These are phyloP conservation scores for Alliaria petiolata DNA, from an alignment of 345 rosid species.

Conservation along the genomic window DNA sequence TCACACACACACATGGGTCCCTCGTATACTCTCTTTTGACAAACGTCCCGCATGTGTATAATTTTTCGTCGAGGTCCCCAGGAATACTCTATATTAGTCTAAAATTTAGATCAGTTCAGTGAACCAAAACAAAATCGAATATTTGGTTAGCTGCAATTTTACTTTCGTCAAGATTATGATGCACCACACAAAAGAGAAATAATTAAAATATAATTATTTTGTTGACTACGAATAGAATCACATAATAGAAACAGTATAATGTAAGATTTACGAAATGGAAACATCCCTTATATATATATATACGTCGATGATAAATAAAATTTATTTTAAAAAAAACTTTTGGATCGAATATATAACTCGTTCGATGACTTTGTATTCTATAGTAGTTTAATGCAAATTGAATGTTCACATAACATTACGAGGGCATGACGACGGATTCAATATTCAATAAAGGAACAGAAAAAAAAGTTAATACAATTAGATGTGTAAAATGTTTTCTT, in stretches of 20 bases:
- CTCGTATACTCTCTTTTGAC: not conserved
- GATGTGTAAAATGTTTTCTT: not conserved
- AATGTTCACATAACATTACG: not conserved
- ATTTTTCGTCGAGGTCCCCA: too few species aligned
- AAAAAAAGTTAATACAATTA: not conserved
- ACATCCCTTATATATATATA: not conserved
- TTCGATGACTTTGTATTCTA: not conserved
- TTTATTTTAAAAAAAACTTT: too few species aligned
- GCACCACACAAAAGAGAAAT: not conserved
- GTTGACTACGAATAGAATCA: not conserved
- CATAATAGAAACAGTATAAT: not conserved
- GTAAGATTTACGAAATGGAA: not conserved
- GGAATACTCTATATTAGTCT: not conserved
- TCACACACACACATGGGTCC: not conserved
- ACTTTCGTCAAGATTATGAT: conserved; percentile 14
- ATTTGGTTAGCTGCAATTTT: conserved; percentile 25
- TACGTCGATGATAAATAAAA: not conserved
- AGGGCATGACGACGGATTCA: not conserved
- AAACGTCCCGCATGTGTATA: too few species aligned
- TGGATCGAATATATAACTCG: not conserved
- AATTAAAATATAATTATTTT: not conserved
- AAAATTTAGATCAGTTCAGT: conserved; percentile 1
- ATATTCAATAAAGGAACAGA: too few species aligned
- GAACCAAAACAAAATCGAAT: conserved; percentile 26
- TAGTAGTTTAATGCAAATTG: not conserved